Percentiles rank a stretch among this genome's conserved stretches.
phyloP scores from a whole-genome alignment of 495 filamentous ascomycete species.

The Opeltia flavorubescens region DNA sequence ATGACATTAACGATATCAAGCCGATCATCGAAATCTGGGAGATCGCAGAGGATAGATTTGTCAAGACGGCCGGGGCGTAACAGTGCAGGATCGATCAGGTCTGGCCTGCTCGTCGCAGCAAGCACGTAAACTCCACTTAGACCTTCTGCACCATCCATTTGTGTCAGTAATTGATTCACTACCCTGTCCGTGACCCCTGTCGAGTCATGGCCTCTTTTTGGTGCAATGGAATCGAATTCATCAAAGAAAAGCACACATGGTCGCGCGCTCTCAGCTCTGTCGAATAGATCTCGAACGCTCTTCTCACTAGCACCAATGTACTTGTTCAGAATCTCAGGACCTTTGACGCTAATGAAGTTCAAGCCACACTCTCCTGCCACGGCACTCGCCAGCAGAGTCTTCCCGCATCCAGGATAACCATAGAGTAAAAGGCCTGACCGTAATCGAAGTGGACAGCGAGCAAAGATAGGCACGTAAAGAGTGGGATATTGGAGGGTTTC shows the following conservation, averaged over 20 bases:
- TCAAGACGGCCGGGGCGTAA: slow-evolving; percentile 81
- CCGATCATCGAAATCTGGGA: slow-evolving; percentile 64
- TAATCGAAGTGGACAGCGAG: slow-evolving; percentile 80
- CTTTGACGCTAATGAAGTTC: slow-evolving; percentile 97
- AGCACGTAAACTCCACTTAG: slow-evolving; percentile 89
- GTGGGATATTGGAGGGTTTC: slow-evolving; percentile 96
- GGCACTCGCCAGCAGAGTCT: slow-evolving; percentile 83
- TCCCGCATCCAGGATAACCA: slow-evolving; percentile 90
- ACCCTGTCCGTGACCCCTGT: slow-evolving; percentile 97
- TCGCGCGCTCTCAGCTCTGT: slow-evolving; percentile 73
- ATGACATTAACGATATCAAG: slow-evolving; percentile 77
- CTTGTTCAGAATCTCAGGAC: slow-evolving; percentile 95
- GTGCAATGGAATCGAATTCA: slow-evolving; percentile 94
- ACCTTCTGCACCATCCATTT: slow-evolving; percentile 98
- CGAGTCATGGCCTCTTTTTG: slow-evolving; percentile 90
- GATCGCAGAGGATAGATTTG: slow-evolving; percentile 78
- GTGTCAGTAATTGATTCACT: slow-evolving; percentile 92
- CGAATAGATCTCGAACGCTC: slow-evolving; percentile 85
- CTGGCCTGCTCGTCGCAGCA: slow-evolving; percentile 79
- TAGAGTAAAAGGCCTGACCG: slow-evolving; percentile 87
- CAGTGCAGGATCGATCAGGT: slow-evolving; percentile 87
- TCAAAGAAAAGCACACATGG: slow-evolving; percentile 96
- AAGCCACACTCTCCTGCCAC: slow-evolving; percentile 92
- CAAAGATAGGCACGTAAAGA: slow-evolving; percentile 95
- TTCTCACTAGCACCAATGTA: slow-evolving; percentile 97